phyloP scores from a whole-genome alignment of 2,329 filamentous ascomycete species.

The Diaporthe ilicicola region DNA sequence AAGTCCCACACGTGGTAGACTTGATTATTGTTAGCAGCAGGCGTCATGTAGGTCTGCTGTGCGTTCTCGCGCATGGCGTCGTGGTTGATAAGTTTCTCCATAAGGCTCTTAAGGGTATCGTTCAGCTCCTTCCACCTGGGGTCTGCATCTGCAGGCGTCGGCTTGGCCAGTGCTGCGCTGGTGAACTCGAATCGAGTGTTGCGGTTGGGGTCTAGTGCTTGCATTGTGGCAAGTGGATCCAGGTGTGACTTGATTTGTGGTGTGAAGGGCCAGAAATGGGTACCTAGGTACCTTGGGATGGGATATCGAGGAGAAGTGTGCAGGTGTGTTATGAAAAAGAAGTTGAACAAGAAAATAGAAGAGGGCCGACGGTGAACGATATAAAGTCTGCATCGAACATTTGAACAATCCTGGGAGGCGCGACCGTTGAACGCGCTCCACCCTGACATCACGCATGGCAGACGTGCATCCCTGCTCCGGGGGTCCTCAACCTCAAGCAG shows the following conservation, averaged over 20 bases:
- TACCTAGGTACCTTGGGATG: no score
- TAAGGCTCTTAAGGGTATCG: not conserved
- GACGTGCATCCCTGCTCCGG: not conserved
- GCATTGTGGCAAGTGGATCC: not conserved
- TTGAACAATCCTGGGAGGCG: not conserved
- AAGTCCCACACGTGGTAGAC: not conserved
- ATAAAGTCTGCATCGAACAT: no score
- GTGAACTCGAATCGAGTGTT: constrained; percentile 6
- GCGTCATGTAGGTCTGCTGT: not conserved
- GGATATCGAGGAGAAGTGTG: no score
- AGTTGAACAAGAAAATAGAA: no score
- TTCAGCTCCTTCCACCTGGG: not conserved
- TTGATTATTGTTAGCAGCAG: not conserved
- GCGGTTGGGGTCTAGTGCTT: not conserved
- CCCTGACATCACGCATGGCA: not conserved
- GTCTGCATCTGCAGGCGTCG: not conserved
- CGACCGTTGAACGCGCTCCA: not conserved
- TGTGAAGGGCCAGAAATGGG: not conserved
- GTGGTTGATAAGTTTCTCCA: not conserved
- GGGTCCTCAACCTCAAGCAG: no score
- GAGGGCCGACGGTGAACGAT: no score
- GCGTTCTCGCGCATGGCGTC: not conserved
- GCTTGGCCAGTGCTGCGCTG: not conserved
- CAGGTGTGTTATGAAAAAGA: no score
- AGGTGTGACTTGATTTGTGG: not conserved